A percentile compares a stretch with the other conserved stretches of the same genome.
phyloP scores from a whole-genome alignment of 306 rosid species.

The Myrica gale region DNA sequence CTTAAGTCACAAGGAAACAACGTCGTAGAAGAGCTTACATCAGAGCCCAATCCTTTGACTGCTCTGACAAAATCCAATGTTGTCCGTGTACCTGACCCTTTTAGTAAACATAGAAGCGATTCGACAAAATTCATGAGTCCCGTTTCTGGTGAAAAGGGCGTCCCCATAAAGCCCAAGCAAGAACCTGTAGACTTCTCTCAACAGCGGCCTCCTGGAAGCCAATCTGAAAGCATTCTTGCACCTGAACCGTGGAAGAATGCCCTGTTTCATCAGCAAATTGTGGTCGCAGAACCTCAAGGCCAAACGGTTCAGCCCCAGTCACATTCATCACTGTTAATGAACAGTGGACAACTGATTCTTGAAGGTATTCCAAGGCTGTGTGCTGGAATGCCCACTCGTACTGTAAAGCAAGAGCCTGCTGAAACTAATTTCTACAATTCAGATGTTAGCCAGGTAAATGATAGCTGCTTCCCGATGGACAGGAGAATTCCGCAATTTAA shows the following conservation, averaged over 20 bases:
- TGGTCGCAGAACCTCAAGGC: constrained; percentile 16
- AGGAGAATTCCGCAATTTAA: constrained; percentile 8
- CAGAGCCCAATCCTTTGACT: background rate
- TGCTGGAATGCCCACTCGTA: constrained; percentile 16
- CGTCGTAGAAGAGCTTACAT: background rate
- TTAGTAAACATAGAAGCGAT: constrained; percentile 3
- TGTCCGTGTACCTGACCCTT: constrained; percentile 4
- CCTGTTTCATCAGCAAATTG: constrained; percentile 7
- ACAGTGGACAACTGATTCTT: constrained; percentile 6
- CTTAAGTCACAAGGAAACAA: constrained; percentile 12
- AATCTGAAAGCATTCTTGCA: constrained; percentile 13
- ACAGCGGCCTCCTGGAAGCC: constrained; percentile 23
- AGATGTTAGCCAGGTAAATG: constrained; percentile 8
- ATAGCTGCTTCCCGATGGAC: constrained; percentile 1
- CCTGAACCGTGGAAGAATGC: constrained; percentile 22
- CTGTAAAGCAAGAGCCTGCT: constrained; percentile 31
- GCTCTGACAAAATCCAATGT: constrained; percentile 4
- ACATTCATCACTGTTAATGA: background rate
- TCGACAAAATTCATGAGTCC: background rate
- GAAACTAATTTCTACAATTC: constrained; percentile 13
- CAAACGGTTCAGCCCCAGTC: constrained; percentile 23
- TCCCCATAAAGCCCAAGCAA: constrained; percentile 29
- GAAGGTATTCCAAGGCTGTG: constrained; percentile 15
- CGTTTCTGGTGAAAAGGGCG: constrained; percentile 7
- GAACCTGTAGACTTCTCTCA: constrained; percentile 28